These are phyloP conservation scores for Phyllosticta citrichinensis DNA, from an alignment of 2,329 filamentous ascomycete genomes.

Conservation along the genomic window DNA sequence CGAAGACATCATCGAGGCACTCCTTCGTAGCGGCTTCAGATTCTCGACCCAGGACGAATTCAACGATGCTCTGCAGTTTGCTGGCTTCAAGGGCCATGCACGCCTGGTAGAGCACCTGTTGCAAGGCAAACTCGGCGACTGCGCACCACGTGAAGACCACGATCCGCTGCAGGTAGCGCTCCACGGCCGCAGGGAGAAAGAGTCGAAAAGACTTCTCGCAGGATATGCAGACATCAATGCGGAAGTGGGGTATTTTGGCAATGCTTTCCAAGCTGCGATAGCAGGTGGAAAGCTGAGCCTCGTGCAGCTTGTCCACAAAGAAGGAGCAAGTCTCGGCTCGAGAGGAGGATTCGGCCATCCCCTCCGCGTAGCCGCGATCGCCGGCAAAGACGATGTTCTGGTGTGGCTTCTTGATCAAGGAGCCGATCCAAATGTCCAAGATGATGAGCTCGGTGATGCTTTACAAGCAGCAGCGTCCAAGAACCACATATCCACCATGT, in stretches of 20 bases:
- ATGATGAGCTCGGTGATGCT: neutral
- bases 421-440: neutral
- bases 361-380: neutral
- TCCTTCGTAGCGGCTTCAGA: neutral
- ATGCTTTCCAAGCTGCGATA: slow-evolving; percentile 2
- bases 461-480: neutral
- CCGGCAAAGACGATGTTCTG: neutral
- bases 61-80: neutral
- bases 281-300: slow-evolving; percentile 4
- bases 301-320: neutral
- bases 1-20: neutral
- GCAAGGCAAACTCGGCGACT: neutral
- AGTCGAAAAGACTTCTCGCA: neutral
- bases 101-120: neutral
- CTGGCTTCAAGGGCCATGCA: neutral
- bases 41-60: neutral
- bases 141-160: neutral
- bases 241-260: neutral
- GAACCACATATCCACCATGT: neutral
- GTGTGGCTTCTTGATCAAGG: neutral
- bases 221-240: neutral
- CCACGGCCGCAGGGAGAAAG: neutral
- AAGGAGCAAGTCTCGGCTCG: neutral
- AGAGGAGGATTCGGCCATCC: neutral
- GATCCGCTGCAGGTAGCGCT: neutral